A percentile compares a stretch with the other conserved stretches of the same genome.
phyloP scores from a whole-genome alignment of 2,329 filamentous ascomycete species.

The Lachnellula hyalina region DNA sequence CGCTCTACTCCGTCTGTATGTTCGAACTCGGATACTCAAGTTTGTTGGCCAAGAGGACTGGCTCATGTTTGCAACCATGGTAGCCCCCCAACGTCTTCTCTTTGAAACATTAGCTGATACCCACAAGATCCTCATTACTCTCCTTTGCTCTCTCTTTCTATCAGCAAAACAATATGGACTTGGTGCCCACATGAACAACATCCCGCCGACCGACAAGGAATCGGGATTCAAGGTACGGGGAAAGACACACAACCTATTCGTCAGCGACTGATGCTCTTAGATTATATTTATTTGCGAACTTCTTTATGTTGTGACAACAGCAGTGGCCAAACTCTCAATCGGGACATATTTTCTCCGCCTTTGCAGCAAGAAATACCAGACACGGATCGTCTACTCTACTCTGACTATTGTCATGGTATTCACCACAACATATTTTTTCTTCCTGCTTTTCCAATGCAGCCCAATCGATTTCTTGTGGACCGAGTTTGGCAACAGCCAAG shows the following conservation, averaged over 20 bases:
- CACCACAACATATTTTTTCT: constrained; percentile 28
- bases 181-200: constrained; percentile 27
- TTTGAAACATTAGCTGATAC: neutral
- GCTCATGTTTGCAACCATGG: constrained; percentile 27
- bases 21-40: constrained; percentile 25
- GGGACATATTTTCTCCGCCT: constrained; percentile 28
- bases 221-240: constrained; percentile 22
- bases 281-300: constrained; percentile 28
- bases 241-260: neutral
- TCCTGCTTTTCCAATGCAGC: constrained; percentile 27
- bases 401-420: constrained; percentile 19
- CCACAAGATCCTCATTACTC: constrained; percentile 22
- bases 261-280: constrained; percentile 7
- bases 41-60: constrained; percentile 30
- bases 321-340: constrained; percentile 27
- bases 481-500: constrained; percentile 25
- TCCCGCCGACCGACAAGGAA: constrained; percentile 12
- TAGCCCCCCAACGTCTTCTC: neutral
- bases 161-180: constrained; percentile 21
- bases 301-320: constrained; percentile 27
- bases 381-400: constrained; percentile 21
- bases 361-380: constrained; percentile 23
- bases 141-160: constrained; percentile 23
- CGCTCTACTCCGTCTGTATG: constrained; percentile 26
- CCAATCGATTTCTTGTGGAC: constrained; percentile 34